A percentile compares a stretch with the other conserved stretches of the same genome.
phyloP scores from a whole-genome alignment of 2,329 filamentous ascomycete species.

The Onygenales sp. region DNA sequence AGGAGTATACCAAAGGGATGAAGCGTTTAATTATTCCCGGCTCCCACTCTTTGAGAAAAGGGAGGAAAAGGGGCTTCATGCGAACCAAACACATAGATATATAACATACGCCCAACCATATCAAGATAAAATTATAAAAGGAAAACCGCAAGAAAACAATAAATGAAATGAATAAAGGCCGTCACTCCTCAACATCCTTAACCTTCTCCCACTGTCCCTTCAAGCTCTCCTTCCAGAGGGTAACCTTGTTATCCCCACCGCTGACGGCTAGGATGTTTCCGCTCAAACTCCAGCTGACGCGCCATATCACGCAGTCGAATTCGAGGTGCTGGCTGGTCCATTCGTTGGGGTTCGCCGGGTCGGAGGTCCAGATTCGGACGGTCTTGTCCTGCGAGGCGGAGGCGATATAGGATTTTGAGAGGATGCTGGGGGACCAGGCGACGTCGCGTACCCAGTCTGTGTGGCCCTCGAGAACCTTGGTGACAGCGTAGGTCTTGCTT shows the following conservation, averaged over 20 bases:
- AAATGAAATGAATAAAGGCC: background rate
- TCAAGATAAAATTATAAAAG: background rate
- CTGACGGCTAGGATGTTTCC: constrained; percentile 93
- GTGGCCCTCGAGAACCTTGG: constrained; percentile 62
- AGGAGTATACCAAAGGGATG: too few relatives aligned
- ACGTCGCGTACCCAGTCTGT: constrained; percentile 97
- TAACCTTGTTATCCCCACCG: constrained; percentile 92
- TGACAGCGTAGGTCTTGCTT: constrained; percentile 43
- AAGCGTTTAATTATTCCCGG: too few relatives aligned
- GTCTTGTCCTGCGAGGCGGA: constrained; percentile 94
- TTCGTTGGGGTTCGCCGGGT: constrained; percentile 54
- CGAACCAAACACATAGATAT: constrained; percentile 1
- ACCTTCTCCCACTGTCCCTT: constrained; percentile 95
- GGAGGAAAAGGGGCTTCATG: too few relatives aligned
- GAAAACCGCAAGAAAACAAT: background rate
- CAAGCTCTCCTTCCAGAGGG: constrained; percentile 96
- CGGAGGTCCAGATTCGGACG: constrained; percentile 90
- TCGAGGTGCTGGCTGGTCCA: constrained; percentile 81
- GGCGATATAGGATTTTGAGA: constrained; percentile 94
- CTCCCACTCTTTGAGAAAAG: too few relatives aligned
- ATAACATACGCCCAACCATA: background rate
- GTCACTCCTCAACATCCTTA: constrained; percentile 85
- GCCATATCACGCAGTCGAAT: constrained; percentile 86
- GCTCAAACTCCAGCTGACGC: constrained; percentile 94
- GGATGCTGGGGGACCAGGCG: constrained; percentile 88